phyloP scores from a whole-genome alignment of 257 asterid genomes.

The Solanum pinnatisectum region DNA sequence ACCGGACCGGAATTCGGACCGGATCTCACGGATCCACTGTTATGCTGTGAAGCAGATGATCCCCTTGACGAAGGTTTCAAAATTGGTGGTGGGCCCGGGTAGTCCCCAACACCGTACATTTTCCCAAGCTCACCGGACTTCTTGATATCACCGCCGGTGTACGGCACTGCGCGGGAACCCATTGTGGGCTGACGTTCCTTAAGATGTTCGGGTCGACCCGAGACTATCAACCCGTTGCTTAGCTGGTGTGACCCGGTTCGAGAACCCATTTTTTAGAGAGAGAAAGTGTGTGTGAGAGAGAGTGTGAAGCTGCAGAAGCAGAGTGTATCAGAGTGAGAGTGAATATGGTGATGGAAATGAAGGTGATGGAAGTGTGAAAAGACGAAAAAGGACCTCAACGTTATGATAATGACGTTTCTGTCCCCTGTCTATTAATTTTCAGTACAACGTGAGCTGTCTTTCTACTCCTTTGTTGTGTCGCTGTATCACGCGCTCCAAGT shows the following conservation, averaged over 20 bases:
- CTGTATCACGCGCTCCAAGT: background rate
- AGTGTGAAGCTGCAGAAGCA: background rate
- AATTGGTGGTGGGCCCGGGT: slow-evolving; percentile 25
- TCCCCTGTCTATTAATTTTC: slow-evolving; percentile 10
- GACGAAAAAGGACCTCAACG: slow-evolving; percentile 17
- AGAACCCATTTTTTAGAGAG: slow-evolving; percentile 28
- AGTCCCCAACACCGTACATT: slow-evolving; percentile 79
- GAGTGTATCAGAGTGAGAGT: slow-evolving; percentile 6
- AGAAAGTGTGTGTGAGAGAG: background rate
- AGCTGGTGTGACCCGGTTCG: slow-evolving; percentile 92
- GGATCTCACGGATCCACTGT: slow-evolving; percentile 77
- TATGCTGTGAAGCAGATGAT: slow-evolving; percentile 44
- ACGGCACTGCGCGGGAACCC: slow-evolving; percentile 66
- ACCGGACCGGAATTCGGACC: slow-evolving; percentile 77
- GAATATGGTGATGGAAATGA: slow-evolving; percentile 2
- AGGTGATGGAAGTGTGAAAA: slow-evolving; percentile 1
- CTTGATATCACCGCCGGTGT: slow-evolving; percentile 90
- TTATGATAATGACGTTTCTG: slow-evolving; percentile 4
- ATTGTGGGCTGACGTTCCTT: slow-evolving; percentile 68
- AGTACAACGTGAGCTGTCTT: background rate
- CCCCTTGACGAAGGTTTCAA: slow-evolving; percentile 38
- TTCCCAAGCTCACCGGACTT: slow-evolving; percentile 83
- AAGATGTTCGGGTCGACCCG: slow-evolving; percentile 72
- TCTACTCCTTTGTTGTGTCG: background rate
- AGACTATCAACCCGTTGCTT: slow-evolving; percentile 75